phyloP scores from a whole-genome alignment of 495 filamentous ascomycete species.

The Emericellopsis terricola region DNA sequence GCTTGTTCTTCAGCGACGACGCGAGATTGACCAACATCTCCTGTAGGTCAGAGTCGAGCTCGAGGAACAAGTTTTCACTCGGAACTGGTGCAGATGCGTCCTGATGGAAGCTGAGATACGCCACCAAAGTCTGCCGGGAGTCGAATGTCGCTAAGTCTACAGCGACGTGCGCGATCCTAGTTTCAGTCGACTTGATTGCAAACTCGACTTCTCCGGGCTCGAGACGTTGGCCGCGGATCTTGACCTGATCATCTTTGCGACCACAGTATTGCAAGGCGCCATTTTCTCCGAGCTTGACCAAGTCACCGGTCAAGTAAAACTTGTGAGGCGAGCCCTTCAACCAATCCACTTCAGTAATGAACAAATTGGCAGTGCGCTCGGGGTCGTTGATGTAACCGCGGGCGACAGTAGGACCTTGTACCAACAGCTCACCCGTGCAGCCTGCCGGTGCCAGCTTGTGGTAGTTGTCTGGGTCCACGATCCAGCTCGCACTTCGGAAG shows the following conservation, averaged over 20 bases:
- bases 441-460: constrained; percentile 36
- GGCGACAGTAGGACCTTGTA: constrained; percentile 39
- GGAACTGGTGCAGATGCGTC: too few relatives aligned
- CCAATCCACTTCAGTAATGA: constrained; percentile 34
- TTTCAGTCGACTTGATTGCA: constrained; percentile 10
- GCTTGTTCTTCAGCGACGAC: constrained; percentile 1
- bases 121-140: constrained; percentile 13
- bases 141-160: constrained; percentile 7
- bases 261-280: constrained; percentile 35
- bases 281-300: constrained; percentile 41
- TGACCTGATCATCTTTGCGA: constrained; percentile 45
- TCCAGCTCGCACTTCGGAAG: constrained; percentile 28
- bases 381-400: constrained; percentile 29
- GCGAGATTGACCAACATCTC: constrained; percentile 9
- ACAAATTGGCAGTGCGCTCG: constrained; percentile 21
- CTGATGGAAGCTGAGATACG: constrained; percentile 10
- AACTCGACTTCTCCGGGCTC: constrained; percentile 1
- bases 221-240: constrained; percentile 42
- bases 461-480: constrained; percentile 35
- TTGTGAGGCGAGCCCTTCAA: constrained; percentile 20
- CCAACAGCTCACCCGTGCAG: constrained; percentile 36
- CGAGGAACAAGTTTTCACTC: too few relatives aligned
- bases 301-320: constrained; percentile 50
- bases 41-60: constrained; percentile 9
- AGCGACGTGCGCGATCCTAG: constrained; percentile 3